Base-by-base conservation (phyloP, 768 basidiomycete species). In the Lactifluus pinguis region DNA sequence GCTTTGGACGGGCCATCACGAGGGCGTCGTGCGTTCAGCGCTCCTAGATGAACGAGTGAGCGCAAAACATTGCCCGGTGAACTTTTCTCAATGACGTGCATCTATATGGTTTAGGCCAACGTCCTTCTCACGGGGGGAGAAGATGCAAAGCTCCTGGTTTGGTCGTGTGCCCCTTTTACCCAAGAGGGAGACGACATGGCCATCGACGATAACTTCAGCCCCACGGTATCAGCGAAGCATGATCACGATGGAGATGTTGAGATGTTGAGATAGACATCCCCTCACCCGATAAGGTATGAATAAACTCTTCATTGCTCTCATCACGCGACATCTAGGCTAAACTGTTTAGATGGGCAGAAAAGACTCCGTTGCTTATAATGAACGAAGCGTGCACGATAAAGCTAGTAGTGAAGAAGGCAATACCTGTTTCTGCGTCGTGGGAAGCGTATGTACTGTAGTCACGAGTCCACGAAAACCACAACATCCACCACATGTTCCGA, bases 41-140 rank as follows among this genome's bases (percentile, higher is more conserved):
- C 60, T 73, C 19, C 68, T 72, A 67, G 73, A 73, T 47, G 73
- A 74, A 59, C 51, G 63, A 48, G 72, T 73, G 29, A 44, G 72
- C 50, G 13, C 5, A 1, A 38, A 38, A 48, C 8, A 52, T 36
- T 42, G 34, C 15, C 56, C 8, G 11, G 47, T 45, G 34, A 3
- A 29, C 2, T 10, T 2, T 25, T 11, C 10, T 47, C 21, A 29
- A 6, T 6, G 30, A 53, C 38, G 38, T 21, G 50, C 13, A 14
- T 30, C 2, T 10, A 10, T 38, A 21, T 56, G 34, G 4, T 42
- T 2, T 50, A 74, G 73, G 69, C 70, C 48, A 70, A 71, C 39
- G 57, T 72, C n/a, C 63, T 74, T 29, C 66, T 74, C 25, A 72
- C 72, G 3, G 73, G 73, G 19, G 73, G 73, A 4, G 73, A 74